phyloP scores from a whole-genome alignment of 108 stramenopile species.

The Pseudonitzschia pungens region DNA sequence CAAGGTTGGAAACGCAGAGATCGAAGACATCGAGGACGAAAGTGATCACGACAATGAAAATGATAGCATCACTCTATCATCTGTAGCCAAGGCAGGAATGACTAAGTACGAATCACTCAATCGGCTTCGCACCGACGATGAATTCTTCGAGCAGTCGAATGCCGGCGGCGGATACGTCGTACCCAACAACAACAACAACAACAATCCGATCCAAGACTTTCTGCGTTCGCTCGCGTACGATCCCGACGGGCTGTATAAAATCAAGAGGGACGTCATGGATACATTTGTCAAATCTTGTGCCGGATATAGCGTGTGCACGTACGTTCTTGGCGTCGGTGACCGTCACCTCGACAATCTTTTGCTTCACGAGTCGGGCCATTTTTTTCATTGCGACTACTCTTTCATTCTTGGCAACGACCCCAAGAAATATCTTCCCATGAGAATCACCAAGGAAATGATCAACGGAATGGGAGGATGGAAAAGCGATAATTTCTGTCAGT shows the following conservation, averaged over 20 bases:
- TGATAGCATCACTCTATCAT: conserved; percentile 26
- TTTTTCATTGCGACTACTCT: conserved; percentile 86
- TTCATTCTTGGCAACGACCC: conserved; percentile 88
- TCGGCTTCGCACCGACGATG: conserved; percentile 31
- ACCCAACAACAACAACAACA: conserved; percentile 28
- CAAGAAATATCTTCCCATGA: conserved; percentile 82
- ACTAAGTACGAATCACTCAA: conserved; percentile 71
- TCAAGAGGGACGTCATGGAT: conserved; percentile 79
- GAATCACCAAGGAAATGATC: conserved; percentile 87
- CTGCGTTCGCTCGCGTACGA: conserved; percentile 71
- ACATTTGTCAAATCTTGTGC: conserved; percentile 95
- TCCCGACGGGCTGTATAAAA: conserved; percentile 62
- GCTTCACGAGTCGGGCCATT: conserved; percentile 78
- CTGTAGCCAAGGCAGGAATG: conserved; percentile 47
- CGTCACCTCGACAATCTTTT: conserved; percentile 87
- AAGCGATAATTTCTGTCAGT: conserved; percentile 80
- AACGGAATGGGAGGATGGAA: conserved; percentile 83
- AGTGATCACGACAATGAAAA: conserved; percentile 19
- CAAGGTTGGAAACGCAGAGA: conserved; percentile 9
- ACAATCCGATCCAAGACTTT: conserved; percentile 86
- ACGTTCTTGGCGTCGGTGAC: conserved; percentile 90
- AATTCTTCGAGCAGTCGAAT: not conserved
- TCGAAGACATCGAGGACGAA: conserved; percentile 6
- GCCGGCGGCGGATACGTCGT: not conserved
- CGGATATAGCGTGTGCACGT: conserved; percentile 98